Conservation (phyloP, 257 asterid species). For the Jacaranda copaia region DNA sequence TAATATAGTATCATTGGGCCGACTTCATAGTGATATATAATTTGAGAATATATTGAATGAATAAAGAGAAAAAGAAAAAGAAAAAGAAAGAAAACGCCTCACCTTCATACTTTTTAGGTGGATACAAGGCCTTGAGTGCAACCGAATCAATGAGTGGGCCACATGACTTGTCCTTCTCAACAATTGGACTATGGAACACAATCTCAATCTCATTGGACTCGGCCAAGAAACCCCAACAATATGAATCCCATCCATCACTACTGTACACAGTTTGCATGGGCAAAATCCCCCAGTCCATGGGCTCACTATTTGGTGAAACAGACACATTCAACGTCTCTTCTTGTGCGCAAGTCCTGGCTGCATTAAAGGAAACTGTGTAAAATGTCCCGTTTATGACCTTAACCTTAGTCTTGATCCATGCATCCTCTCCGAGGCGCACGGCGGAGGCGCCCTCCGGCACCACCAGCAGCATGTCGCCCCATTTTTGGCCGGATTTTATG, state of each 20-base stretch:
- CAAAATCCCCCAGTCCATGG: slow-evolving; percentile 62
- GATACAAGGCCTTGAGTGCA: slow-evolving; percentile 64
- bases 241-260: slow-evolving; percentile 81
- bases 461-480: slow-evolving; percentile 81
- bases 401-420: slow-evolving; percentile 71
- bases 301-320: slow-evolving; percentile 44
- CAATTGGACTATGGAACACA: slow-evolving; percentile 64
- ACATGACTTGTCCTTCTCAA: slow-evolving; percentile 69
- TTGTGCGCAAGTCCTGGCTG: slow-evolving; percentile 88
- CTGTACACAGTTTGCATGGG: slow-evolving; percentile 86
- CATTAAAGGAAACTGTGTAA: slow-evolving; percentile 69
- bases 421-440: slow-evolving; percentile 82
- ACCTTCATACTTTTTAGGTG: slow-evolving; percentile 59
- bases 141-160: slow-evolving; percentile 76
- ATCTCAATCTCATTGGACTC: slow-evolving; percentile 51
- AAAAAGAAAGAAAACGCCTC: not conserved
- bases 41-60: not conserved
- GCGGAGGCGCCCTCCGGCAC: slow-evolving; percentile 88
- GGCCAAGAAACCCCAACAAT: slow-evolving; percentile 77
- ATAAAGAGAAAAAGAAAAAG: not conserved
- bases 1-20: too few species aligned
- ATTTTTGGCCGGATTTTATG: slow-evolving; percentile 80
- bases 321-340: slow-evolving; percentile 62
- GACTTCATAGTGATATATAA: too few species aligned
- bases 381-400: slow-evolving; percentile 52